Evolutionary conservation across 2,329 filamentous ascomycete species (phyloP).

Genomic region (Colletotrichum sp.): DNA sequence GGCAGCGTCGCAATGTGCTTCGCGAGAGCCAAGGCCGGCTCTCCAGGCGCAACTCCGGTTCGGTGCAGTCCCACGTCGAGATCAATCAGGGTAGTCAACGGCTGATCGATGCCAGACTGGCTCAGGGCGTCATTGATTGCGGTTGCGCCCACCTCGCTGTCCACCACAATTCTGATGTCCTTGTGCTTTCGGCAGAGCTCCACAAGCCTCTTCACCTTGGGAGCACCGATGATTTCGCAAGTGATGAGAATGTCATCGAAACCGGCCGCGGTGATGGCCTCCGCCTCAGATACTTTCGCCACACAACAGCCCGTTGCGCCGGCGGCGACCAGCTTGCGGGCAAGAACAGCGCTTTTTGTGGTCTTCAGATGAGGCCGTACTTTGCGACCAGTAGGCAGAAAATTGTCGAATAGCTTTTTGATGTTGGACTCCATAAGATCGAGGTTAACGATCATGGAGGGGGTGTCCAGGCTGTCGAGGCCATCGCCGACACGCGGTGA

Average conservation of each 20-base stretch:
- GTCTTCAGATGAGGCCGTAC: constrained; percentile 60
- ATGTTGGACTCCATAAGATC: constrained; percentile 58
- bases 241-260: neutral
- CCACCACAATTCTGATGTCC: neutral
- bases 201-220: neutral
- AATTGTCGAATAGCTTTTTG: constrained; percentile 45
- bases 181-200: neutral
- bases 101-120: neutral
- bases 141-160: neutral
- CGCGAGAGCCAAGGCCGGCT: constrained; percentile 32
- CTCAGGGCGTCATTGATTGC: neutral
- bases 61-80: neutral
- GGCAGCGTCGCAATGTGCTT: constrained; percentile 37
- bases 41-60: neutral
- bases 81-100: neutral
- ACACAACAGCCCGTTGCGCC: constrained; percentile 57
- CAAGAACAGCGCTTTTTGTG: constrained; percentile 52
- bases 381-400: constrained; percentile 48
- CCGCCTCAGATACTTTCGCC: constrained; percentile 54
- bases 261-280: constrained; percentile 38
- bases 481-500: neutral
- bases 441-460: constrained; percentile 60
- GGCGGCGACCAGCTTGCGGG: constrained; percentile 45
- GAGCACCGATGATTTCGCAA: neutral
- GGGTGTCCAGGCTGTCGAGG: constrained; percentile 49